Evolutionary conservation across 495 filamentous ascomycete species (phyloP).

Genomic region (Penicillium roqueforti): DNA sequence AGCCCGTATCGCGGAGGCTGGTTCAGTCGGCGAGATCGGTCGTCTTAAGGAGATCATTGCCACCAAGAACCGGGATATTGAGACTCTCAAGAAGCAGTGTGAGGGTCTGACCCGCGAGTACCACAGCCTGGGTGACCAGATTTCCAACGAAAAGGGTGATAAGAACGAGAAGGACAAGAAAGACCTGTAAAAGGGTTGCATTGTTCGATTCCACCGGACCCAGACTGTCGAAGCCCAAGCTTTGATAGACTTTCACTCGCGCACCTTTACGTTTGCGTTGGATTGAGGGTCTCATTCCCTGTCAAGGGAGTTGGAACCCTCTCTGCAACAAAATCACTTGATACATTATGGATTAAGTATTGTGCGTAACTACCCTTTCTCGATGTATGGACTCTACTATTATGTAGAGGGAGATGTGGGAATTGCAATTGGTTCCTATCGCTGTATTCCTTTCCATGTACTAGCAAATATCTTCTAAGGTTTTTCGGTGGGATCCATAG

Average conservation of each 20-base stretch:
- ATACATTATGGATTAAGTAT: neutral
- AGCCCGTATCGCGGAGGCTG: conserved; percentile 57
- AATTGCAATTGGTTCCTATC: neutral
- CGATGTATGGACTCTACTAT: neutral
- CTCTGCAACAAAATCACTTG: neutral
- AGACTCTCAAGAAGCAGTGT: conserved; percentile 80
- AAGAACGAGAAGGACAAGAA: conserved; percentile 66
- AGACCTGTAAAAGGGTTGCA: conserved; percentile 49
- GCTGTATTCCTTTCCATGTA: neutral
- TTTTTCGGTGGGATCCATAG: conserved; percentile 3
- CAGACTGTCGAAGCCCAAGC: neutral
- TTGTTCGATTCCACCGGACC: neutral
- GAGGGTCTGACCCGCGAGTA: conserved; percentile 77
- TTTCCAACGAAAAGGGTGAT: conserved; percentile 53
- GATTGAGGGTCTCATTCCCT: neutral
- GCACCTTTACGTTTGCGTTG: neutral
- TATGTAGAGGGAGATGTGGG: neutral
- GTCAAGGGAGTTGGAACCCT: neutral
- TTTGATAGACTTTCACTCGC: neutral
- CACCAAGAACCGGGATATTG: conserved; percentile 68
- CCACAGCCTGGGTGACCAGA: conserved; percentile 71
- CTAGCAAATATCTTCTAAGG: neutral
- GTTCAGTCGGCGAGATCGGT: conserved; percentile 71
- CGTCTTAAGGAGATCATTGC: conserved; percentile 66
- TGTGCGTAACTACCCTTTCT: conserved; percentile 9